phyloP scores from a whole-genome alignment of 768 basidiomycete species.

The Suillus cothurnatus region DNA sequence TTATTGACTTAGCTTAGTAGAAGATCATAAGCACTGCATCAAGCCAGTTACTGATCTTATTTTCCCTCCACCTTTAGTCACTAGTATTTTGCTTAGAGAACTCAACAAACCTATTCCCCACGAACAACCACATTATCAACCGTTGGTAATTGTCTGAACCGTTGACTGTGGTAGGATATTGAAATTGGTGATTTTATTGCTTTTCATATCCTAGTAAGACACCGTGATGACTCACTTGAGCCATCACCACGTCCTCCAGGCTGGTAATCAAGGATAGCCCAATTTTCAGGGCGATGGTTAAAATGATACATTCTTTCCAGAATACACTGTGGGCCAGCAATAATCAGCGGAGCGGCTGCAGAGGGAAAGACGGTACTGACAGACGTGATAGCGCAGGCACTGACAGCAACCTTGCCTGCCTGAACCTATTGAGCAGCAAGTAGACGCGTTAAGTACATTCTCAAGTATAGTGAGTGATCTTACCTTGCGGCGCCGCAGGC shows the following conservation, averaged over 20 bases:
- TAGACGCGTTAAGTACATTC: neutral
- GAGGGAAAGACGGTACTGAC: slow-evolving; percentile 11
- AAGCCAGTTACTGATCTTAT: no score
- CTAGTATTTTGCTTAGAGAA: no score
- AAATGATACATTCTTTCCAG: slow-evolving; percentile 25
- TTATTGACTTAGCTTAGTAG: no score
- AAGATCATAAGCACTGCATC: no score
- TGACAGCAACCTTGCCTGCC: slow-evolving; percentile 26
- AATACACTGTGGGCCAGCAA: slow-evolving; percentile 20
- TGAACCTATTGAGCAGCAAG: slow-evolving; percentile 12
- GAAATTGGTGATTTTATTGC: no score
- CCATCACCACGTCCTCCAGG: slow-evolving; percentile 13
- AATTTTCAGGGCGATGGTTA: slow-evolving; percentile 24
- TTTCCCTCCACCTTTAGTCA: no score
- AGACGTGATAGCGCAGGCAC: slow-evolving; percentile 25
- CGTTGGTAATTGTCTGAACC: no score
- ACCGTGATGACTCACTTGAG: slow-evolving; percentile 22
- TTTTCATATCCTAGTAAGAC: no score
- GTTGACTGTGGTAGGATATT: no score
- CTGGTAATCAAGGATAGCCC: slow-evolving; percentile 19
- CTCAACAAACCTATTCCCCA: no score
- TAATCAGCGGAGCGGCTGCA: no score
- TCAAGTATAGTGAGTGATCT: neutral
- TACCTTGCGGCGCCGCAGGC: slow-evolving; percentile 28
- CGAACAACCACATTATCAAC: no score